These are phyloP conservation scores for Leccinum truebloodii DNA, from an alignment of 768 basidiomycete species.

Conservation along the genomic window DNA sequence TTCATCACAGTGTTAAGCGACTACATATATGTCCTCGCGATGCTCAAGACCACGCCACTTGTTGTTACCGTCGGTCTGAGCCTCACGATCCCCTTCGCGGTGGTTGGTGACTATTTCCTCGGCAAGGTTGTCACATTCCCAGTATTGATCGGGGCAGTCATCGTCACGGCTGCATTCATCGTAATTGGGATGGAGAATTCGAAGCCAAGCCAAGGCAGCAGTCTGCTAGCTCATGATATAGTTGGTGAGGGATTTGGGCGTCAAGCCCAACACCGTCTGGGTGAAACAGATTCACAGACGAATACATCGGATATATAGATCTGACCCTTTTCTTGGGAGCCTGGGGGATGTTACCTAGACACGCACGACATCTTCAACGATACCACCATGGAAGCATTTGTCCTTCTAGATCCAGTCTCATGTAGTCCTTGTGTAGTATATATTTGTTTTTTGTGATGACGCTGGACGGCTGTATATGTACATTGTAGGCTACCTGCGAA, in stretches of 20 bases:
- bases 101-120: conserved; percentile 76
- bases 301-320: conserved; percentile 3
- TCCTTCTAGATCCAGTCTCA: neutral
- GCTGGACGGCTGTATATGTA: neutral
- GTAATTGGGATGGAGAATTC: conserved; percentile 62
- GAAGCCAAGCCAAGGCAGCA: conserved; percentile 38
- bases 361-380: neutral
- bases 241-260: conserved; percentile 5
- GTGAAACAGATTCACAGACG: conserved; percentile 12
- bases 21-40: conserved; percentile 83
- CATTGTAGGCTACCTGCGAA: neutral
- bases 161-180: conserved; percentile 81
- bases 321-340: neutral
- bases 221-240: conserved; percentile 4
- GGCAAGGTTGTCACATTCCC: conserved; percentile 55
- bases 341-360: neutral
- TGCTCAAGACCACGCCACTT: conserved; percentile 95
- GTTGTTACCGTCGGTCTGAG: conserved; percentile 93
- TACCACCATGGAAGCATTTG: neutral
- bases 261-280: conserved; percentile 7
- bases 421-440: neutral
- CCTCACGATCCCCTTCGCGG: conserved; percentile 90
- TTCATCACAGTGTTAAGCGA: conserved; percentile 80
- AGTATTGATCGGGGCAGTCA: conserved; percentile 69
- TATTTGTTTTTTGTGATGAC: neutral